Percentiles rank a stretch among this genome's conserved stretches.
Evolutionary conservation across 129 eudicot species (phyloP).

Genomic region (Flaveria trinervia): DNA sequence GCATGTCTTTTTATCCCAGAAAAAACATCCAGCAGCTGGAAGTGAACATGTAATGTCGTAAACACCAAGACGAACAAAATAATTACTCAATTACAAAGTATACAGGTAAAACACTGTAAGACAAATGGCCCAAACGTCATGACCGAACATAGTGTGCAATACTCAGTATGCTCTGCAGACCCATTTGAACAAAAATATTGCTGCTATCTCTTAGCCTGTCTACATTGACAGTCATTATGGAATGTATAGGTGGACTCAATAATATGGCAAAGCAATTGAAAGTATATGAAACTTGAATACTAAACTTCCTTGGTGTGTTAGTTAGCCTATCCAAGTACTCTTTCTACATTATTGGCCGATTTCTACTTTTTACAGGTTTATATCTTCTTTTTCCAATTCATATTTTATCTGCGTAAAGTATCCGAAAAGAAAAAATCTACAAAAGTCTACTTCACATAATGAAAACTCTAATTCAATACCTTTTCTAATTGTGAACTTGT

Average conservation of each 20-base stretch:
- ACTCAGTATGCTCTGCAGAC: neutral
- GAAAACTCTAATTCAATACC: slow-evolving; percentile 43
- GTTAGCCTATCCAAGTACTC: neutral
- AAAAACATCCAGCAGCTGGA: slow-evolving; percentile 11
- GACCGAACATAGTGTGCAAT: slow-evolving; percentile 13
- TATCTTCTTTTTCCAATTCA: too few relatives aligned
- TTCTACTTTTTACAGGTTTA: too few relatives aligned
- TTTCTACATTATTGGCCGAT: slow-evolving; percentile 4
- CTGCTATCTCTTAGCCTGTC: slow-evolving; percentile 10
- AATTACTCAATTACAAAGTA: neutral
- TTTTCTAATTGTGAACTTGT: slow-evolving; percentile 62
- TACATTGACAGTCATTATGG: neutral
- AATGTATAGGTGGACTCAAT: neutral
- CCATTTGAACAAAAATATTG: neutral
- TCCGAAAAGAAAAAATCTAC: too few relatives aligned
- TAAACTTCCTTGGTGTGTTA: neutral
- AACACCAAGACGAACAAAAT: slow-evolving; percentile 6
- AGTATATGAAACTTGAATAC: neutral
- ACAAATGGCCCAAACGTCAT: neutral
- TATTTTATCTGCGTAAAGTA: too few relatives aligned
- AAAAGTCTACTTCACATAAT: neutral
- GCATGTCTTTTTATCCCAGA: neutral
- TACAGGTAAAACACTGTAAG: neutral
- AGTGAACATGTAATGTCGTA: slow-evolving; percentile 1
- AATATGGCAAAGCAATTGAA: neutral